Evolutionary conservation across 495 filamentous ascomycete species (phyloP).

Genomic region (Cercophora samala): DNA sequence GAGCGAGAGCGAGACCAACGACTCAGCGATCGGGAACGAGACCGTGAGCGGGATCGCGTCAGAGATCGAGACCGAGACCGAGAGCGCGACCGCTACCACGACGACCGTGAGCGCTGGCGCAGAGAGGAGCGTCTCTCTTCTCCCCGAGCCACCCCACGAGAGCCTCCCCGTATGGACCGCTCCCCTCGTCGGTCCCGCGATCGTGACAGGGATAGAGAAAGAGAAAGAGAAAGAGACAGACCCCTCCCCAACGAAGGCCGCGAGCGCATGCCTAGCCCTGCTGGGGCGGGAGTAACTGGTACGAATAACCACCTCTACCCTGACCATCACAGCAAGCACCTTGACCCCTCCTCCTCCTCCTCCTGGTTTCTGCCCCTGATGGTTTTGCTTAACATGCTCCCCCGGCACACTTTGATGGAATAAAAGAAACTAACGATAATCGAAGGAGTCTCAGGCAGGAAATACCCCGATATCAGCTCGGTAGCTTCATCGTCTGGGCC

Average conservation of each 20-base stretch:
- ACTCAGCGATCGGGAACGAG: constrained; percentile 2
- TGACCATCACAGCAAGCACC: neutral
- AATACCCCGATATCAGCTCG: constrained; percentile 3
- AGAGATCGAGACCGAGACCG: constrained; percentile 29
- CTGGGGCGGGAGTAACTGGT: neutral
- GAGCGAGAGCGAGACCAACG: constrained; percentile 14
- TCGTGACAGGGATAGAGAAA: constrained; percentile 2
- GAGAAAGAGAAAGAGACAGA: neutral
- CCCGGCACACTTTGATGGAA: neutral
- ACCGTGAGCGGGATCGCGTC: constrained; percentile 22
- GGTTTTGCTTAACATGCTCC: neutral
- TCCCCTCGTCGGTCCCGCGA: neutral
- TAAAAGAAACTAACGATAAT: neutral
- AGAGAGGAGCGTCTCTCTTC: neutral
- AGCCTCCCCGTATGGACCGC: neutral
- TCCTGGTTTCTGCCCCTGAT: neutral
- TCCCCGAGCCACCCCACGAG: neutral
- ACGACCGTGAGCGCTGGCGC: constrained; percentile 4
- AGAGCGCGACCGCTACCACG: neutral
- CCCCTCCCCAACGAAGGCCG: neutral
- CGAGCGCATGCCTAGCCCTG: neutral
- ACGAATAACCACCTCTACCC: neutral
- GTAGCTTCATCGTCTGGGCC: neutral
- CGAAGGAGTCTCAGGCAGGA: constrained; percentile 5
- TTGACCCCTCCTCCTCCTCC: neutral